Evolutionary conservation across 371 early-diverging fungal species (phyloP).

Genomic region (Actinomucor elegans): DNA sequence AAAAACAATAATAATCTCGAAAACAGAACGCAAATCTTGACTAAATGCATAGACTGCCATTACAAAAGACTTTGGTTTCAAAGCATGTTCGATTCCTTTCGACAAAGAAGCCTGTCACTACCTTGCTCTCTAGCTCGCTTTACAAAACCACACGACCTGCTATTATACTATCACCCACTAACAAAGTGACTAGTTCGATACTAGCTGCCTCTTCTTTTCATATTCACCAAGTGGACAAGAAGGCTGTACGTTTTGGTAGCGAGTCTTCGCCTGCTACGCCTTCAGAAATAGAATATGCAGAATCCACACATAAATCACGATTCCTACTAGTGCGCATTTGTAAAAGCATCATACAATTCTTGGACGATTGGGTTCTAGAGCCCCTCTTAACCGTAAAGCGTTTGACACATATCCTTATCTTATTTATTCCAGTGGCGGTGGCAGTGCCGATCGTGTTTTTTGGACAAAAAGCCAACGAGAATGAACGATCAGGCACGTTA

Average conservation of each 20-base stretch:
- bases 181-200: neutral
- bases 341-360: conserved; percentile 24
- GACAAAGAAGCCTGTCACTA: neutral
- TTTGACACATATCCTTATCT: conserved; percentile 54
- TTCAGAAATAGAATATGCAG: conserved; percentile 28
- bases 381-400: conserved; percentile 58
- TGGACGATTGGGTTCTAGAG: conserved; percentile 56
- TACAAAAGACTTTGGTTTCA: neutral
- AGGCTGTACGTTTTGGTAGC: conserved; percentile 6
- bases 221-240: neutral
- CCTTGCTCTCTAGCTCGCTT: neutral
- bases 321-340: conserved; percentile 21
- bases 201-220: neutral
- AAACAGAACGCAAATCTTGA: too few species aligned
- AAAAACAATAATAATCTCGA: too few species aligned
- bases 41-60: conserved; percentile 3
- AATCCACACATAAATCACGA: conserved; percentile 8
- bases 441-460: conserved; percentile 55
- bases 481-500: conserved; percentile 62
- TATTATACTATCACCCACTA: neutral
- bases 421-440: conserved; percentile 68
- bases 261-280: conserved; percentile 18
- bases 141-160: neutral
- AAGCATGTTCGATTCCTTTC: neutral
- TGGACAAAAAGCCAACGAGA: conserved; percentile 46